Evolutionary conservation across 192 early-diverging fungal species (phyloP).

Genomic region (Rhizoclosmatium sp.): DNA sequence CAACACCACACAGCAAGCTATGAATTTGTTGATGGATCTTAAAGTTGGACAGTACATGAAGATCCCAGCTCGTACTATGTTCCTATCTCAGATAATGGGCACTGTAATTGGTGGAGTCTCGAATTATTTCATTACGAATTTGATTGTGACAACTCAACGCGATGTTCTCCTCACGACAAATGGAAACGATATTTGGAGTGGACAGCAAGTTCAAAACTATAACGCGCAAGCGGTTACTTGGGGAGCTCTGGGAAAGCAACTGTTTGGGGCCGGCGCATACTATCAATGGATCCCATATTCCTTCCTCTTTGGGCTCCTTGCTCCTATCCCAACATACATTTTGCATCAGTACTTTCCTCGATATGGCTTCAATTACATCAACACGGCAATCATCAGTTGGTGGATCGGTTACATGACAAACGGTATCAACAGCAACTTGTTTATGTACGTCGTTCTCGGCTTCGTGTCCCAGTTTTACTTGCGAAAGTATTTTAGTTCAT

Average conservation of each 20-base stretch:
- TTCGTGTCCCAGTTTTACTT: slow-evolving; percentile 77
- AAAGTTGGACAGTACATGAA: slow-evolving; percentile 45
- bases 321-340: slow-evolving; percentile 78
- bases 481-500: slow-evolving; percentile 67
- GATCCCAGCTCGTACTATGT: slow-evolving; percentile 76
- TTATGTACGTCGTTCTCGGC: slow-evolving; percentile 54
- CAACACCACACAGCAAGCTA: slow-evolving; percentile 69
- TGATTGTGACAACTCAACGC: slow-evolving; percentile 8
- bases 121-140: slow-evolving; percentile 30
- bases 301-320: slow-evolving; percentile 50
- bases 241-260: slow-evolving; percentile 67
- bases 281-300: slow-evolving; percentile 58
- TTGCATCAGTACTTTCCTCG: slow-evolving; percentile 68
- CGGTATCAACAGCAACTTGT: slow-evolving; percentile 31
- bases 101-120: slow-evolving; percentile 60
- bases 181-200: slow-evolving; percentile 71
- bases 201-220: slow-evolving; percentile 67
- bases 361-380: slow-evolving; percentile 72
- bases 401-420: slow-evolving; percentile 56
- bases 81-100: slow-evolving; percentile 77
- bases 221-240: slow-evolving; percentile 80
- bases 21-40: slow-evolving; percentile 63
- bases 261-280: slow-evolving; percentile 70
- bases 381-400: slow-evolving; percentile 71
- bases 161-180: slow-evolving; percentile 27